phyloP scores from a whole-genome alignment of 352 stramenopile genomes.

The Pythium grandisporangium region DNA sequence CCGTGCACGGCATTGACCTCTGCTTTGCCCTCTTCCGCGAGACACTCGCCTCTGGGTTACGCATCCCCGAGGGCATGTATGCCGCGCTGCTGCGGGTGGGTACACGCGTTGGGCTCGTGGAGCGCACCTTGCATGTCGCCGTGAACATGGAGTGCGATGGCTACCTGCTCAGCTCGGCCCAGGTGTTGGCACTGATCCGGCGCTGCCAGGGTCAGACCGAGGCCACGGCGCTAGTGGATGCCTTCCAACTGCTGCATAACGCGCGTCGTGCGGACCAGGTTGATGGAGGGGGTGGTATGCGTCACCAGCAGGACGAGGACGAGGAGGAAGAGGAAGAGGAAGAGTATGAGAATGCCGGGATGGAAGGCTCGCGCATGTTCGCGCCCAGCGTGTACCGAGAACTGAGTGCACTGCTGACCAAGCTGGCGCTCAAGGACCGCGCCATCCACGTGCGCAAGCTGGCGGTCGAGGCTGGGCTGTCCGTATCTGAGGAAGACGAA shows the following conservation, averaged over 20 bases:
- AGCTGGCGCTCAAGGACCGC: slow-evolving; percentile 36
- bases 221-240: slow-evolving; percentile 40
- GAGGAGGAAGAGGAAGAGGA: slow-evolving; percentile 1
- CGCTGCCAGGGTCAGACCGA: slow-evolving; percentile 35
- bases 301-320: too few species aligned
- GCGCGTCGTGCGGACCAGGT: too few species aligned
- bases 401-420: slow-evolving; percentile 27
- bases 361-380: too few species aligned
- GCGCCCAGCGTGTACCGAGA: slow-evolving; percentile 46
- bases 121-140: slow-evolving; percentile 60
- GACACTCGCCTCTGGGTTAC: slow-evolving; percentile 24
- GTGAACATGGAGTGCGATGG: slow-evolving; percentile 85
- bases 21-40: slow-evolving; percentile 63
- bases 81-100: slow-evolving; percentile 44
- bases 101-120: slow-evolving; percentile 42
- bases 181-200: slow-evolving; percentile 39
- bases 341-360: too few species aligned
- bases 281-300: too few species aligned
- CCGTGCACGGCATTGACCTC: slow-evolving; percentile 50
- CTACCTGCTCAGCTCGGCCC: slow-evolving; percentile 29
- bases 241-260: slow-evolving; percentile 61
- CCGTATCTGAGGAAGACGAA: too few species aligned
- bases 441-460: slow-evolving; percentile 31
- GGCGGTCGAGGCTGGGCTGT: slow-evolving; percentile 12
- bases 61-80: slow-evolving; percentile 53